Percentiles rank a stretch among this genome's conserved stretches.
These are phyloP conservation scores for Aureobasidium leucospermi DNA, from an alignment of 2,329 filamentous ascomycete species.

Conservation along the genomic window DNA sequence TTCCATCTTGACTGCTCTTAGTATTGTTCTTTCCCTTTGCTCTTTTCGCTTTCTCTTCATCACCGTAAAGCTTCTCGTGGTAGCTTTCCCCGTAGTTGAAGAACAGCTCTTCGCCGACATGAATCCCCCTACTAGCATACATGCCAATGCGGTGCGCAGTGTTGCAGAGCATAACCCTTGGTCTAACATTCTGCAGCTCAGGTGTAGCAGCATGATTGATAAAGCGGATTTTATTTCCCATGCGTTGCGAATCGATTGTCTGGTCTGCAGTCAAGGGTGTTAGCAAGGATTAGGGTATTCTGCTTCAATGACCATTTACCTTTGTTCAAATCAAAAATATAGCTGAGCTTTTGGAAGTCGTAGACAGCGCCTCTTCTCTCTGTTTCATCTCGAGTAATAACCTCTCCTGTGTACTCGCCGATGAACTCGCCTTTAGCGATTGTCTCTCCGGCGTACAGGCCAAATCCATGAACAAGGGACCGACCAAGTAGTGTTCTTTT, in stretches of 20 bases:
- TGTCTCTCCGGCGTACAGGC: slow-evolving; percentile 63
- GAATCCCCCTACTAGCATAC: slow-evolving; percentile 58
- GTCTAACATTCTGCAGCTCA: slow-evolving; percentile 52
- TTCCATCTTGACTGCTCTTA: too few species aligned
- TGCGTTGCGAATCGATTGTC: slow-evolving; percentile 63
- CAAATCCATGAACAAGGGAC: slow-evolving; percentile 68
- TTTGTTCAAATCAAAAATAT: slow-evolving; percentile 48
- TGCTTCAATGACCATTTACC: slow-evolving; percentile 23
- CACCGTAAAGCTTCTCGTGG: slow-evolving; percentile 10
- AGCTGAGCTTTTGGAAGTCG: slow-evolving; percentile 55
- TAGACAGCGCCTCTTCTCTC: slow-evolving; percentile 62
- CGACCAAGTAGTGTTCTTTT: slow-evolving; percentile 63
- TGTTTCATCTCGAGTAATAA: slow-evolving; percentile 63
- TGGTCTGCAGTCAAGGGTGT: slow-evolving; percentile 29
- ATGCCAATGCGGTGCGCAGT: slow-evolving; percentile 69
- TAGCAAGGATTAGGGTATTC: background rate
- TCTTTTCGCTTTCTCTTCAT: slow-evolving; percentile 2
- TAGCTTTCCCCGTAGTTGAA: slow-evolving; percentile 61
- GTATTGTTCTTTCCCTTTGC: background rate
- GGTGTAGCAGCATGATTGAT: slow-evolving; percentile 62
- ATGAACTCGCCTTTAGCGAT: slow-evolving; percentile 65
- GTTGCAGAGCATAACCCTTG: slow-evolving; percentile 65
- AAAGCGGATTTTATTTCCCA: slow-evolving; percentile 74
- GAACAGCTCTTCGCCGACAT: slow-evolving; percentile 67
- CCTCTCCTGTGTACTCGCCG: slow-evolving; percentile 73